Percentiles rank a stretch among this genome's conserved stretches.
Evolutionary conservation across 2,329 filamentous ascomycete species (phyloP).

Genomic region (Dothideomycetes sp.): DNA sequence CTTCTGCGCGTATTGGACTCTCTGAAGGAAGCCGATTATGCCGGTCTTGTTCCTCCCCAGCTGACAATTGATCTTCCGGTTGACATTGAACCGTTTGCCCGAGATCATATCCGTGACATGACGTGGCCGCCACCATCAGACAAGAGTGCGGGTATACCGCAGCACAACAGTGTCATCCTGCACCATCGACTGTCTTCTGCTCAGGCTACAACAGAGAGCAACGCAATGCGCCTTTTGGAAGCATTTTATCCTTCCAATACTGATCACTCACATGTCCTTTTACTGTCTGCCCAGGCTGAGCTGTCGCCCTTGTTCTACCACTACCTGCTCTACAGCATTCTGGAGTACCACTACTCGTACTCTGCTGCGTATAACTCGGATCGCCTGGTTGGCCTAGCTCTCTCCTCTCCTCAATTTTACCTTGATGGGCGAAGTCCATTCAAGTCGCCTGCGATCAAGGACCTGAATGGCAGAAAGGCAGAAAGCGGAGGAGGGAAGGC

Average conservation of each 20-base stretch:
- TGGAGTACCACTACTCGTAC: constrained; percentile 67
- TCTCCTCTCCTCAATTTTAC: constrained; percentile 58
- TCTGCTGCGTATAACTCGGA: constrained; percentile 33
- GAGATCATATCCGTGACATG: constrained; percentile 51
- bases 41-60: constrained; percentile 56
- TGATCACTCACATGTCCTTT: constrained; percentile 60
- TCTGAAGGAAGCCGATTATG: constrained; percentile 64
- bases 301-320: constrained; percentile 74
- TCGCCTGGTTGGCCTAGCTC: constrained; percentile 64
- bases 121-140: constrained; percentile 53
- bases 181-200: constrained; percentile 60
- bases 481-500: not conserved
- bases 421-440: constrained; percentile 52
- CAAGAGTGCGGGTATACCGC: constrained; percentile 30
- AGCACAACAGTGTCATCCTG: constrained; percentile 47
- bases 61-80: constrained; percentile 77
- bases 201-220: constrained; percentile 54
- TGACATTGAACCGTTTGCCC: constrained; percentile 53
- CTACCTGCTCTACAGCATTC: constrained; percentile 66
- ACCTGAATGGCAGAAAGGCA: constrained; percentile 15
- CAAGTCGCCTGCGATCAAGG: constrained; percentile 27
- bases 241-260: constrained; percentile 70
- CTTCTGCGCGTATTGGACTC: constrained; percentile 68
- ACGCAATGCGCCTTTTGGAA: constrained; percentile 67
- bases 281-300: constrained; percentile 73